Evolutionary conservation across 2,329 filamentous ascomycete species (phyloP).

Genomic region (Neonectria faginata): DNA sequence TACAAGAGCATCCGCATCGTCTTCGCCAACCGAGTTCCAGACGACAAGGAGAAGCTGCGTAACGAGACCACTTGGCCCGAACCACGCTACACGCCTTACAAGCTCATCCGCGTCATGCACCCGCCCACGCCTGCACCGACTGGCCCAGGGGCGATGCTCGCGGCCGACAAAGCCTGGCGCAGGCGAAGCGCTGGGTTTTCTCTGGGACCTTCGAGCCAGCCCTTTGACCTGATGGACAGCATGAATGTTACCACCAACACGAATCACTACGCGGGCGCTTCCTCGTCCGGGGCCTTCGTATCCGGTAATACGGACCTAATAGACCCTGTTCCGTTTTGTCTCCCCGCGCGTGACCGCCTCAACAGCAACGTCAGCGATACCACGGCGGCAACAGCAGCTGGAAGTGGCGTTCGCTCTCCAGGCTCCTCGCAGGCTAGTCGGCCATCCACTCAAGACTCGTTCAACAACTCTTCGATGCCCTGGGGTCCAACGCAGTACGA

Average conservation of each 20-base stretch:
- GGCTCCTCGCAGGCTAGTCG: slow-evolving; percentile 47
- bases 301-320: slow-evolving; percentile 53
- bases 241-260: slow-evolving; percentile 24
- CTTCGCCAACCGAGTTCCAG: slow-evolving; percentile 95
- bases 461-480: slow-evolving; percentile 37
- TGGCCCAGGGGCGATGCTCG: slow-evolving; percentile 61
- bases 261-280: slow-evolving; percentile 19
- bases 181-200: slow-evolving; percentile 67
- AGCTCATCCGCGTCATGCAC: slow-evolving; percentile 69
- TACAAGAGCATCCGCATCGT: slow-evolving; percentile 95
- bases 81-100: slow-evolving; percentile 87
- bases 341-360: slow-evolving; percentile 50
- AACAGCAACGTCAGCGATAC: slow-evolving; percentile 50
- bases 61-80: slow-evolving; percentile 93
- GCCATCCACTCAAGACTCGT: slow-evolving; percentile 53
- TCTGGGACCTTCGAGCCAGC: slow-evolving; percentile 48
- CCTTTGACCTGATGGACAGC: slow-evolving; percentile 53
- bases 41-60: slow-evolving; percentile 90
- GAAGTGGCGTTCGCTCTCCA: slow-evolving; percentile 41
- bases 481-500: slow-evolving; percentile 63
- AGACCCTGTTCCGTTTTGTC: slow-evolving; percentile 64
- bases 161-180: slow-evolving; percentile 69
- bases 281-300: slow-evolving; percentile 34
- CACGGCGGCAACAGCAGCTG: slow-evolving; percentile 43
- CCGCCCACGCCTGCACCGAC: slow-evolving; percentile 52